These are phyloP conservation scores for Calamus simplicifolius DNA, from an alignment of 176 grass and related monocot species.

Conservation along the genomic window DNA sequence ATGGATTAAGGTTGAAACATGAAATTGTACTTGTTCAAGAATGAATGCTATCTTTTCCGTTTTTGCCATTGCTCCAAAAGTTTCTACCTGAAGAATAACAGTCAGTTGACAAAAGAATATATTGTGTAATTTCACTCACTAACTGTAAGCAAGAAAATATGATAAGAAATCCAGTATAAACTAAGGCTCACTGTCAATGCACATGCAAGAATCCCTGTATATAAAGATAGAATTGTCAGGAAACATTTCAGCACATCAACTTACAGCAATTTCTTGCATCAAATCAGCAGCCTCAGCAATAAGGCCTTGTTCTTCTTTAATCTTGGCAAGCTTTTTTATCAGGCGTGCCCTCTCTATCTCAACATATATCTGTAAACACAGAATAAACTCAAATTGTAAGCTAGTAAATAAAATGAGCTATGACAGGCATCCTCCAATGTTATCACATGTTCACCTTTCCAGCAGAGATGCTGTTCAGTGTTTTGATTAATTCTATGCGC, in stretches of 20 bases:
- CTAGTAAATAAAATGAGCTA: slow-evolving; percentile 9
- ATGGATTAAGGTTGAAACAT: background rate
- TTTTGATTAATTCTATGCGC: slow-evolving; percentile 84
- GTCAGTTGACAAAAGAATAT: too few species aligned
- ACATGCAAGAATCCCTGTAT: too few species aligned
- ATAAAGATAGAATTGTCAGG: background rate
- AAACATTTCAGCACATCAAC: slow-evolving; percentile 14
- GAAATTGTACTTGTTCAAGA: slow-evolving; percentile 64
- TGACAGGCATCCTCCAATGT: background rate
- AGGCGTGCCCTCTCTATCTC: slow-evolving; percentile 95
- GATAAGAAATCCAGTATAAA: background rate
- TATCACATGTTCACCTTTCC: slow-evolving; percentile 52
- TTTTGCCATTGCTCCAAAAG: slow-evolving; percentile 96
- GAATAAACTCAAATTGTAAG: slow-evolving; percentile 1
- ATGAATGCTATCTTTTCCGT: slow-evolving; percentile 97
- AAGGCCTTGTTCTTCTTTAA: slow-evolving; percentile 76
- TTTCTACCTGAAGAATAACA: slow-evolving; percentile 59
- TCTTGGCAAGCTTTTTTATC: slow-evolving; percentile 94
- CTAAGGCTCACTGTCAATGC: too few species aligned
- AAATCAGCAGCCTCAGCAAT: slow-evolving; percentile 97
- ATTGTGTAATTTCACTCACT: too few species aligned
- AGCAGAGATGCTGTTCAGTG: slow-evolving; percentile 81
- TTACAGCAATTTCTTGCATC: slow-evolving; percentile 99
- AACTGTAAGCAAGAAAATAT: background rate
- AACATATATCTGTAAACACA: slow-evolving; percentile 70